Base-by-base conservation (phyloP, 352 stramenopile genomes). In the Pythium dissimile region DNA sequence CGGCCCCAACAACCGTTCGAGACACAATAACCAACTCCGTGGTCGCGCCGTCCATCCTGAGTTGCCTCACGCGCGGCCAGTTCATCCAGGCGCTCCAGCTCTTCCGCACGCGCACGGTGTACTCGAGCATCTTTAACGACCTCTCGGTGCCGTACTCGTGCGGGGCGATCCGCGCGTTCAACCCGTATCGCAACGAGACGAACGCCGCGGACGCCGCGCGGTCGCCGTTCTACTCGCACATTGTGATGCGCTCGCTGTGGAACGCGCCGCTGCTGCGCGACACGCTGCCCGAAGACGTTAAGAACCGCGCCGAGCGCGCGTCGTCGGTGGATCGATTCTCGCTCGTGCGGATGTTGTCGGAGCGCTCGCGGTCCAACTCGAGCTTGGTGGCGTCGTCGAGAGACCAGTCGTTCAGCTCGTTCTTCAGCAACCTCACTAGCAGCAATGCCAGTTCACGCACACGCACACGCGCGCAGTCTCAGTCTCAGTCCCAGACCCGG, bases 111-210 rank as follows among this genome's bases (percentile, higher is more conserved):
- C 75, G 84, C 2, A 76, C 80, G 8, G 38, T 92, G 56, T 94
- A 94, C 61, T 72, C 80, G 10, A 94, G 80, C 31, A 71, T 94
- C 20, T 94, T 91, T 60, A 88, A 84, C 43, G 84, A 94, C 50
- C 56, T 92, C 38, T 77, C 90, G 39, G 84, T 91, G 27, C 80
- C 84, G n/a, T 94, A 88, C 67, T 84, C 81, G 28, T 86, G 77
- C 43, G 82, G 73, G 0, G 69, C 81, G 6, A 77, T 94, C 34
- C 81, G 84, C 11, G 75, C 80, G n/a, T 94, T 78, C 59, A 94
- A 94, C 43, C 84, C 84, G 51, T 94, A 94, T 48, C 80, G 80
- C 3, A 57, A 61, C 52, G 72, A 87, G 41, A 49, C 55, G 2
- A 66, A 56, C 20, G 15, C 46, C 13, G 21, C 72, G 16, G 64